Evolutionary conservation across 2,329 filamentous ascomycete species (phyloP).

Genomic region (Pseudocercospora pini-densiflorae): DNA sequence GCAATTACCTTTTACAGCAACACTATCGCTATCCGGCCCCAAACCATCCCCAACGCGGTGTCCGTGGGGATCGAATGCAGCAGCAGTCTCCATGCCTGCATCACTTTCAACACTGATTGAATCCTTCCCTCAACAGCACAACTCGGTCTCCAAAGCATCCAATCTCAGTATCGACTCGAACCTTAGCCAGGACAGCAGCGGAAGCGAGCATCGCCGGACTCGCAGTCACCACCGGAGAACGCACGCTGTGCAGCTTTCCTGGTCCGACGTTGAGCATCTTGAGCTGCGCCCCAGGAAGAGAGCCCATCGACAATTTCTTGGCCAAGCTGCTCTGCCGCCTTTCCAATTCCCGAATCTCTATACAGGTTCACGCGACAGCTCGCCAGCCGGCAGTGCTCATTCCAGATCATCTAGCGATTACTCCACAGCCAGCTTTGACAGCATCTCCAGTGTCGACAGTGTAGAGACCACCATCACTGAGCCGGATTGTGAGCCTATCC

Average conservation of each 20-base stretch:
- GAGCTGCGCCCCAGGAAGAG: neutral
- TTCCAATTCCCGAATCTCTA: neutral
- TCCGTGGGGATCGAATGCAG: neutral
- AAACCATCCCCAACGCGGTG: neutral
- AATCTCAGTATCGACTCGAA: neutral
- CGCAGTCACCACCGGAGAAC: conserved; percentile 1
- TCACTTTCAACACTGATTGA: neutral
- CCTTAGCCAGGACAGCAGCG: neutral
- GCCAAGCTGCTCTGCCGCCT: neutral
- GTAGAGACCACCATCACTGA: conserved; percentile 1
- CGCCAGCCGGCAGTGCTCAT: neutral
- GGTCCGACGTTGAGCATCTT: conserved; percentile 1
- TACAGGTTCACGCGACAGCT: neutral
- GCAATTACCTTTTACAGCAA: neutral
- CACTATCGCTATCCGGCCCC: neutral
- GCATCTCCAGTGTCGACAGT: neutral
- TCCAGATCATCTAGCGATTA: neutral
- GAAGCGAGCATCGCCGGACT: conserved; percentile 4
- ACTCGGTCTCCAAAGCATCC: neutral
- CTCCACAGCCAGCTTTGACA: conserved; percentile 4
- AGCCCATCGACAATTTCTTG: conserved; percentile 3
- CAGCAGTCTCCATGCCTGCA: conserved; percentile 1
- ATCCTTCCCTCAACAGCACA: neutral
- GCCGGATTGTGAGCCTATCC: conserved; percentile 1
- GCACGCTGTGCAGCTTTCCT: neutral